A percentile compares a stretch with the other conserved stretches of the same genome.
phyloP scores from a whole-genome alignment of 2,329 filamentous ascomycete genomes.

The Immersiporthe knoxdaviesiana region DNA sequence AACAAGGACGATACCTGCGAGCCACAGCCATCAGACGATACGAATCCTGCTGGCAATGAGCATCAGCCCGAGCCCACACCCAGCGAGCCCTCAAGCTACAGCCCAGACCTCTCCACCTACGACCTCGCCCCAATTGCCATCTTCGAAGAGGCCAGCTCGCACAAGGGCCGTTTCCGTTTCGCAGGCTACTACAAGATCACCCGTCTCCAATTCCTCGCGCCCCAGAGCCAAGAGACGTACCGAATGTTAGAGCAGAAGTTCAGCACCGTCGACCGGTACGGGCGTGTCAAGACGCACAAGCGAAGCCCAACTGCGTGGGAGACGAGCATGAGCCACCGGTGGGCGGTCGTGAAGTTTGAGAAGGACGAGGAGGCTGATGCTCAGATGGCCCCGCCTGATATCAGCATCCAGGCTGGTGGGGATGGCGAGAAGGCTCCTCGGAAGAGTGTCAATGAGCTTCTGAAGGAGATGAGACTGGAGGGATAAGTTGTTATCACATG shows the following conservation, averaged over 20 bases:
- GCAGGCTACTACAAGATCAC: constrained; percentile 5
- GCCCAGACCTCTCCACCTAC: not conserved
- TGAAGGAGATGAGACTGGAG: constrained; percentile 6
- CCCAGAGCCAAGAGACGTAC: not conserved
- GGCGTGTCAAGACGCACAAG: not conserved
- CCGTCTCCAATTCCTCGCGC: constrained; percentile 4
- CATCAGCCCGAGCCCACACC: not conserved
- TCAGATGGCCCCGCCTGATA: not conserved
- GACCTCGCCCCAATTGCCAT: not conserved
- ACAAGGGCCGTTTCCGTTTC: not conserved
- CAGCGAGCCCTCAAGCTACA: not conserved
- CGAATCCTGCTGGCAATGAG: not conserved
- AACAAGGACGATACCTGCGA: not conserved
- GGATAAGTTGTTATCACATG: not conserved
- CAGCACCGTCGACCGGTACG: not conserved
- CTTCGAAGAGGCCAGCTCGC: not conserved
- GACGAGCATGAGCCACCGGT: constrained; percentile 2
- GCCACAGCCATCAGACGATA: not conserved
- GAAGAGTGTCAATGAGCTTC: constrained; percentile 7
- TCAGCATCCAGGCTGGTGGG: not conserved
- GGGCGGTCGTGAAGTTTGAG: constrained; percentile 10
- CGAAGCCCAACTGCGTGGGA: not conserved
- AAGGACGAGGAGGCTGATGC: not conserved
- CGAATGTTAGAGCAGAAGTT: constrained; percentile 14
- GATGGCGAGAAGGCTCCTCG: not conserved